Evolutionary conservation across 257 asterid species (phyloP).

Genomic region (Jaltomata sinuosa): DNA sequence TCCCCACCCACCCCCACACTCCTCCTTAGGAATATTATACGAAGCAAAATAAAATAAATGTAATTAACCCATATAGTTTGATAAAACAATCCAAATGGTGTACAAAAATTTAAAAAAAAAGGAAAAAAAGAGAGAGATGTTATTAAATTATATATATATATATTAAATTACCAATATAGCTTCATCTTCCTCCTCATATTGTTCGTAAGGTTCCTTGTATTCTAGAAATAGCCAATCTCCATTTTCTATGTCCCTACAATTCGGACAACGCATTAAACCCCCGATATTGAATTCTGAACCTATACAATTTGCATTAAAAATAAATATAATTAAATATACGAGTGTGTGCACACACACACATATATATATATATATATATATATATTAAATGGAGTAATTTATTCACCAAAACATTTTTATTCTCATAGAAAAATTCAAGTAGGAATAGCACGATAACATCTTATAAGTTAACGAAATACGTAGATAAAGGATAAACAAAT

Average conservation of each 20-base stretch:
- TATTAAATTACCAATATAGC: background rate
- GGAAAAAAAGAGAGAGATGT: background rate
- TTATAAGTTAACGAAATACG: background rate
- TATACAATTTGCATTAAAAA: background rate
- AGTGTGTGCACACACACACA: background rate
- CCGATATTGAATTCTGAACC: background rate
- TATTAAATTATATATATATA: too few relatives aligned
- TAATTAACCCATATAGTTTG: too few relatives aligned
- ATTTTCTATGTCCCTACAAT: background rate
- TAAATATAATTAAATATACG: background rate
- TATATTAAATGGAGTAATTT: background rate
- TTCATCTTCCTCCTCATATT: background rate
- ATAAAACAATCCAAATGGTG: too few relatives aligned
- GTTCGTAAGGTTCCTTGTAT: background rate
- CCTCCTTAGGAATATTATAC: background rate
- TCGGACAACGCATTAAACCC: background rate
- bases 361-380: too few relatives aligned
- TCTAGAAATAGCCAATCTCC: background rate
- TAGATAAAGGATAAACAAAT: background rate
- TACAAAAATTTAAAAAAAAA: too few relatives aligned
- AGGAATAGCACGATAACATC: background rate
- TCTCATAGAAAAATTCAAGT: background rate
- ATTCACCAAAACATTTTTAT: background rate
- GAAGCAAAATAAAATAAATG: too few relatives aligned
- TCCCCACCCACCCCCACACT: too few relatives aligned